Evolutionary conservation across 2,329 filamentous ascomycete species (phyloP), one percentile per base, ranked within the genome.

Genomic region (Kalmusia sp.): DNA sequence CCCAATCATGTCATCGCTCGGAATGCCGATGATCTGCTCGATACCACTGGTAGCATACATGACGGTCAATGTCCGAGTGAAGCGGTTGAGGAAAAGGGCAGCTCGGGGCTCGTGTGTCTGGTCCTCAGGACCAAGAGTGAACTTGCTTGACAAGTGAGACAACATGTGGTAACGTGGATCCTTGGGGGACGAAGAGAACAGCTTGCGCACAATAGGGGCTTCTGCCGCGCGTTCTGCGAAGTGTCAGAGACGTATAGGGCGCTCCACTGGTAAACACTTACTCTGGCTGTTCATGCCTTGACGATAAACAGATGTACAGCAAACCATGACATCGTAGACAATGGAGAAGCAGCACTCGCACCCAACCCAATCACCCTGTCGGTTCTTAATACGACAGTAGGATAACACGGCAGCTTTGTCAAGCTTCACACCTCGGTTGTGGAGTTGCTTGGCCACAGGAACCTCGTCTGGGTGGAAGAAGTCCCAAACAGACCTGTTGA

Each of bases 161-260:
- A 96, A 78, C 91, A 96, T 96, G 75, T 95, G 90, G 72, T 96
- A 96, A 58, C 91, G 87, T 15, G 91, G 91, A 67, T 96, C 92
- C 65, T 87, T 82, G 12, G 90, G 89, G 6, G 91, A 93, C 22
- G 88, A 91, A 2, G 90, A 88, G 72, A 96, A 96, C 24, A 93
- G 80, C 44, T 88, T 87, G 49, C 91, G 86, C 51, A 96, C 87
- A 54, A 91, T 83, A 1, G 91, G 91, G 33, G 91, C 91, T 64
- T 92, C 90, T 4, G 86, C 79, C 14, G 90, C 90, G 62, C 91
- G 85, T 66, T 88, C 91, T 95, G 65, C n/a, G 28, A n/a, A 30
- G 34, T 37, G 8, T 30, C 38, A 30, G 22, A 4, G 31, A 17
- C 31, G 14, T 35, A 45, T 28, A 39, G 22, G 37, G 44, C 27